Base-by-base conservation (phyloP, 345 rosid genomes). In the Linum lewisii region DNA sequence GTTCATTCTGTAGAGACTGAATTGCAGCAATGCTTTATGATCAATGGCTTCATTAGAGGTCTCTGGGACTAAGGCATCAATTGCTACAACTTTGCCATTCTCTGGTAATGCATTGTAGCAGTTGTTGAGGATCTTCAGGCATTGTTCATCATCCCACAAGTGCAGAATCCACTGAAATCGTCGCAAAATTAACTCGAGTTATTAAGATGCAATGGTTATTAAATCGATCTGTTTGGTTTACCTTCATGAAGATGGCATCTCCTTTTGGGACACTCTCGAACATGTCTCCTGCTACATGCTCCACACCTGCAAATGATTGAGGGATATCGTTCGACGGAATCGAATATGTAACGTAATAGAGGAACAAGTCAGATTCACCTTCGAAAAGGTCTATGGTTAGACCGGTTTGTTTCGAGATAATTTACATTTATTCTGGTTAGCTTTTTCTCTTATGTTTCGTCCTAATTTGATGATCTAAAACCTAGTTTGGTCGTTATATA, bases 181-280 rank as follows among this genome's bases (percentile, higher is more conserved):
- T 20, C 25, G 2, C 26, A 58, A 58, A 16, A 34, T 34, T 21
- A 24, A 14, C 5, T 57, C 13, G 20, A 18, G 18, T 1, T 7
- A 5, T 11, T 22, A 2, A n/a, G 5, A 10, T 54, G 18, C 22
- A 29, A n/a, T n/a, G n/a, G n/a, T n/a, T n/a, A n/a, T n/a, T 57
- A 57, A 11, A 57, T 26, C 18, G 2, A 0, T 26, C 5, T 14
- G 25, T 16, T 22, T 15, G 1, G 29, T 25, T 70, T 24, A 67
- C 72, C 72, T 73, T 73, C 2, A 73, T 64, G 70, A 73, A 60
- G 57, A 73, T 64, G 21, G 73, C 73, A n/a, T 68, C 64, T 22
- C 63, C 73, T 16, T 42, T 51, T 4, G 77, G 77, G 11, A 64
- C 34, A 58, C 54, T 58, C 18, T 63, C 18, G 19, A 73, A 59